A percentile compares a stretch with the other conserved stretches of the same genome.
Evolutionary conservation across 352 stramenopile species (phyloP).

Genomic region (Globisporangium nagaii): DNA sequence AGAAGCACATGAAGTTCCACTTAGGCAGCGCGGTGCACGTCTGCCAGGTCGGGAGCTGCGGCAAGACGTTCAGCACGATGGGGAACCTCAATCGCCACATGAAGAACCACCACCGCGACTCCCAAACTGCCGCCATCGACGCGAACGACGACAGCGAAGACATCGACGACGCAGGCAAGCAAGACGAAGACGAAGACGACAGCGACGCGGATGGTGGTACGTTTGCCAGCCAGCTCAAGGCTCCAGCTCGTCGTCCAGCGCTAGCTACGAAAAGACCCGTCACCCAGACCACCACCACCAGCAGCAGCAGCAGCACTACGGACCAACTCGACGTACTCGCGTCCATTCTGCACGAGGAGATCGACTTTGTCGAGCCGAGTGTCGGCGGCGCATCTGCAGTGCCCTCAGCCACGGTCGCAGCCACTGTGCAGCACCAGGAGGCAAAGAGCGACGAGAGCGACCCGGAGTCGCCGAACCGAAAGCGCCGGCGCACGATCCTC

Average conservation of each 20-base stretch:
- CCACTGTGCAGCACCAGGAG: not conserved
- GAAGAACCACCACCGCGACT: constrained; percentile 1
- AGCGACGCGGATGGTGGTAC: not conserved
- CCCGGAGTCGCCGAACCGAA: not conserved
- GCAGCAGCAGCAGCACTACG: not conserved
- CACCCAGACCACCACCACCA: not conserved
- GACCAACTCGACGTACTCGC: constrained; percentile 5
- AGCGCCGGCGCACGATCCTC: constrained; percentile 12
- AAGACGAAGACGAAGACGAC: not conserved
- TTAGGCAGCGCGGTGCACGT: constrained; percentile 20
- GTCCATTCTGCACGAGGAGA: constrained; percentile 9
- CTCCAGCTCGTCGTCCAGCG: not conserved
- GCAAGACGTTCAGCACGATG: constrained; percentile 57
- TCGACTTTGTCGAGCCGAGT: not conserved
- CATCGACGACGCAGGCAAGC: not conserved
- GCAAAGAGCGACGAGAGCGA: not conserved
- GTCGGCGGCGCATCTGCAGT: not conserved
- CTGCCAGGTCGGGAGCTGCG: constrained; percentile 14
- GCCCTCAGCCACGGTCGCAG: not conserved
- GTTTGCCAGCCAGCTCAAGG: not conserved
- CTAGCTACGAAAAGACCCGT: not conserved
- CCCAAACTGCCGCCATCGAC: too few relatives aligned
- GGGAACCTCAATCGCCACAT: constrained; percentile 49
- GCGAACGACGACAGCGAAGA: not conserved
- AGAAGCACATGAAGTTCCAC: constrained; percentile 50